A percentile compares a stretch with the other conserved stretches of the same genome.
phyloP scores from a whole-genome alignment of 768 basidiomycete species.

The Amanita rimosa region DNA sequence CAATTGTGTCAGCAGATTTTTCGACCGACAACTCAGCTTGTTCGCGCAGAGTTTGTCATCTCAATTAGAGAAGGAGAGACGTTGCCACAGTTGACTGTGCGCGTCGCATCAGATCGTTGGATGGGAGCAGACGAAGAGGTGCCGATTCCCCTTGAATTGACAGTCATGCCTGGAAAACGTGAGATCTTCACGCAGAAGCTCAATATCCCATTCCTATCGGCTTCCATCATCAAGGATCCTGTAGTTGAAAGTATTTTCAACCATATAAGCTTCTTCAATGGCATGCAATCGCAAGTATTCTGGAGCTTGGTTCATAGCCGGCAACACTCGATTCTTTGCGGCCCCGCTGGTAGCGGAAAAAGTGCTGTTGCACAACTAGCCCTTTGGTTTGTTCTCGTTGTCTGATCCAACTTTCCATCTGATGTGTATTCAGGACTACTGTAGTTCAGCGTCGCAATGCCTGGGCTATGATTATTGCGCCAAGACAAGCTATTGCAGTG shows the following conservation, averaged over 20 bases:
- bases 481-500: constrained; percentile 41
- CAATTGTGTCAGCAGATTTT: constrained; percentile 69
- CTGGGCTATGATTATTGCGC: constrained; percentile 55
- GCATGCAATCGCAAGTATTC: constrained; percentile 81
- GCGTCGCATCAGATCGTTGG: constrained; percentile 87
- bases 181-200: constrained; percentile 50
- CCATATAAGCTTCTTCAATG: constrained; percentile 50
- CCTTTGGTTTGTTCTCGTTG: constrained; percentile 46
- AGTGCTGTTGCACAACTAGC: constrained; percentile 59
- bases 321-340: constrained; percentile 61
- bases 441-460: constrained; percentile 27
- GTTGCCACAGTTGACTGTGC: constrained; percentile 60
- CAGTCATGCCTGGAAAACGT: constrained; percentile 65
- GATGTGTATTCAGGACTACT: constrained; percentile 37
- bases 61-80: constrained; percentile 48
- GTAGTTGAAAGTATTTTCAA: constrained; percentile 34
- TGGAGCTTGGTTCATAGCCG: constrained; percentile 70
- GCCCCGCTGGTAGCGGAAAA: constrained; percentile 77
- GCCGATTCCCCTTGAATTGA: constrained; percentile 45
- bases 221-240: constrained; percentile 38
- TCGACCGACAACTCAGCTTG: constrained; percentile 44
- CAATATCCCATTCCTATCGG: constrained; percentile 64
- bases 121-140: constrained; percentile 79
- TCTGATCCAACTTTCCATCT: background rate
- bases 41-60: constrained; percentile 73